A percentile compares a stretch with the other conserved stretches of the same genome.
phyloP scores from a whole-genome alignment of 805 yeast genomes.

The Candida oleophila region DNA sequence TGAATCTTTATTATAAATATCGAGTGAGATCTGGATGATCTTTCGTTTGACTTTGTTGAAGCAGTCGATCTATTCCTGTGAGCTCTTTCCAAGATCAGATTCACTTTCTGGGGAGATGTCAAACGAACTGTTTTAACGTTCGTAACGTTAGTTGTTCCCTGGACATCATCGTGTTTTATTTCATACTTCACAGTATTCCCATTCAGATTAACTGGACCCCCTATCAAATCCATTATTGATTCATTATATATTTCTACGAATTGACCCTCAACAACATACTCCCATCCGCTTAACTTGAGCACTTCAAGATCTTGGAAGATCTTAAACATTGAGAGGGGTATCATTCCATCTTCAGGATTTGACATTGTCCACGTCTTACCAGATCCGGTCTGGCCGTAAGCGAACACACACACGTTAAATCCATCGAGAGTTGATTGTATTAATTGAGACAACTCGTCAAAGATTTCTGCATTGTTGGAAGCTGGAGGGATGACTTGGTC shows the following conservation, averaged over 20 bases:
- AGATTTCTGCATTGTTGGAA: constrained; percentile 60
- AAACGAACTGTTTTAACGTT: constrained; percentile 55
- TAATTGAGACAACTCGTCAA: constrained; percentile 81
- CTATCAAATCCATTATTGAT: constrained; percentile 65
- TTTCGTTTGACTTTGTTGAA: constrained; percentile 73
- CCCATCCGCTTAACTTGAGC: constrained; percentile 59
- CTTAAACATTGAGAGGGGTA: constrained; percentile 69
- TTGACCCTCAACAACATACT: constrained; percentile 62
- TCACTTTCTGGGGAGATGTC: constrained; percentile 48
- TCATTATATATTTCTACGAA: constrained; percentile 92
- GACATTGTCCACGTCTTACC: constrained; percentile 96
- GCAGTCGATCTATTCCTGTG: constrained; percentile 70
- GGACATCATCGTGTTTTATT: constrained; percentile 63
- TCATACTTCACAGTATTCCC: constrained; percentile 48
- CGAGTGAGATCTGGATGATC: constrained; percentile 90
- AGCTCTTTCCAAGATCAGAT: constrained; percentile 52
- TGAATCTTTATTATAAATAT: constrained; percentile 64
- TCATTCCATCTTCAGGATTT: constrained; percentile 67
- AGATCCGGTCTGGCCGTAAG: constrained; percentile 95
- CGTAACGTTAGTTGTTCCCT: constrained; percentile 56
- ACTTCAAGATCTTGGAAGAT: constrained; percentile 58
- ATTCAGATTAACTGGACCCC: constrained; percentile 11
- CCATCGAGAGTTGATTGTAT: constrained; percentile 84
- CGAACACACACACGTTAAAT: constrained; percentile 86
- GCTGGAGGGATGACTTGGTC: constrained; percentile 70